phyloP scores from a whole-genome alignment of 208 protist genomes.

The Acanthamoeba sp. region DNA sequence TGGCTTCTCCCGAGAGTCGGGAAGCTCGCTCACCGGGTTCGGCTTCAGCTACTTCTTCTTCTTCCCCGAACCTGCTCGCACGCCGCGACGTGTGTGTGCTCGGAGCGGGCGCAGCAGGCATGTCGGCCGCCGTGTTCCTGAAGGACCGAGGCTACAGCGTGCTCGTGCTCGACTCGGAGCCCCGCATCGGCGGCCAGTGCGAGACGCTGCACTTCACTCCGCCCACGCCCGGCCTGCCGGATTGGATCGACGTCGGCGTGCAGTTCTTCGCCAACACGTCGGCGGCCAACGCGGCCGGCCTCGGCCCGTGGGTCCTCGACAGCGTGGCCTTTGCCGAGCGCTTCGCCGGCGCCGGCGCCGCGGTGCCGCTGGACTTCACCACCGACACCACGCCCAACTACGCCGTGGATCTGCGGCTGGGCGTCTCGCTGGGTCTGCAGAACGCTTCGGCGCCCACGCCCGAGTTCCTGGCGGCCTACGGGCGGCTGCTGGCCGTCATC shows the following conservation, averaged over 20 bases:
- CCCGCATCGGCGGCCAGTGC: slow-evolving; percentile 15
- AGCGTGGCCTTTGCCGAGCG: slow-evolving; percentile 42
- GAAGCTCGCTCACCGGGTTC: too few species aligned
- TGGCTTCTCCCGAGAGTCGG: too few species aligned
- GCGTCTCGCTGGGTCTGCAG: background rate
- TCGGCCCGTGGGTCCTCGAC: slow-evolving; percentile 22
- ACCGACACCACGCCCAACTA: slow-evolving; percentile 6
- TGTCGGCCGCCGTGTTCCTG: slow-evolving; percentile 60
- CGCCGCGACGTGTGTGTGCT: slow-evolving; percentile 37
- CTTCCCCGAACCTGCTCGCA: background rate
- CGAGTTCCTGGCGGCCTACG: background rate
- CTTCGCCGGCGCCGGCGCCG: slow-evolving; percentile 31
- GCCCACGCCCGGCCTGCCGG: background rate
- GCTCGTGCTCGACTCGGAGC: background rate
- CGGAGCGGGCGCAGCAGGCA: slow-evolving; percentile 24
- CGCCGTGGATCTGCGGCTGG: background rate
- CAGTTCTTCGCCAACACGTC: slow-evolving; percentile 52
- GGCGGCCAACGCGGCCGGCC: slow-evolving; percentile 21
- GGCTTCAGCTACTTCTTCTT: too few species aligned
- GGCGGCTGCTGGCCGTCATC: background rate
- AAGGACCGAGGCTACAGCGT: slow-evolving; percentile 49
- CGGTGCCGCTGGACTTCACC: slow-evolving; percentile 27
- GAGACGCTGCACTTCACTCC: slow-evolving; percentile 53
- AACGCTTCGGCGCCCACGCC: background rate
- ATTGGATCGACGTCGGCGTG: slow-evolving; percentile 58